Percentiles rank a stretch among this genome's conserved stretches.
Evolutionary conservation across 2,329 filamentous ascomycete genomes (phyloP).

Genomic region (Cadophora gregata): DNA sequence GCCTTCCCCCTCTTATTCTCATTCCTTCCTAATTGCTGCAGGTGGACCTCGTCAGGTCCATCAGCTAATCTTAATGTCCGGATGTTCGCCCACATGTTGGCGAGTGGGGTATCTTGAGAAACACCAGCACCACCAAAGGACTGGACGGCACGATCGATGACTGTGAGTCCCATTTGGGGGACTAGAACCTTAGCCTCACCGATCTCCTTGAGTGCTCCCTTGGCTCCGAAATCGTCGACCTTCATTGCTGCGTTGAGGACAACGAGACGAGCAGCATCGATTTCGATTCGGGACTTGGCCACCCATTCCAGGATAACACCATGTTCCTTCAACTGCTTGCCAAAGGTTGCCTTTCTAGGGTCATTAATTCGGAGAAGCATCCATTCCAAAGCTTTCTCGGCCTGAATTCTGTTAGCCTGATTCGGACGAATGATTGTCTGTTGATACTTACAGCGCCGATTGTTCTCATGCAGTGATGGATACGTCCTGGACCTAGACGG

Average conservation of each 20-base stretch:
- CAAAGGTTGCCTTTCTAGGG: constrained; percentile 87
- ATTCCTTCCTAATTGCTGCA: constrained; percentile 79
- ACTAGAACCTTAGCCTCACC: constrained; percentile 94
- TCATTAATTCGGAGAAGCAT: constrained; percentile 96
- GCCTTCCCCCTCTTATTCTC: constrained; percentile 75
- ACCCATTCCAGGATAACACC: constrained; percentile 96
- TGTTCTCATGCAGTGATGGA: constrained; percentile 96
- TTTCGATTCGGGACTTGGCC: constrained; percentile 88
- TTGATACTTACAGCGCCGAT: constrained; percentile 74
- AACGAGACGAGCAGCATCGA: constrained; percentile 86
- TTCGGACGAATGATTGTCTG: background rate
- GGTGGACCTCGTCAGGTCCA: constrained; percentile 94
- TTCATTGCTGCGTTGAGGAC: constrained; percentile 95
- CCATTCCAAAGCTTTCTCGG: constrained; percentile 92
- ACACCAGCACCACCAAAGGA: constrained; percentile 90
- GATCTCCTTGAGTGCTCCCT: constrained; percentile 90
- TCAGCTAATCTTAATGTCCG: constrained; percentile 87
- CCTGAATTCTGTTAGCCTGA: constrained; percentile 48
- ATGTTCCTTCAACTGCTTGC: constrained; percentile 84
- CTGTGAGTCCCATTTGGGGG: constrained; percentile 78
- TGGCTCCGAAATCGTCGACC: constrained; percentile 89
- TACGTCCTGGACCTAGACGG: constrained; percentile 90
- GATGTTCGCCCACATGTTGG: constrained; percentile 80
- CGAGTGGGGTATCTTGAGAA: constrained; percentile 91
- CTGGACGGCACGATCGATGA: constrained; percentile 95